phyloP scores from a whole-genome alignment of 2,329 filamentous ascomycete species.

The Neofusicoccum sp. region DNA sequence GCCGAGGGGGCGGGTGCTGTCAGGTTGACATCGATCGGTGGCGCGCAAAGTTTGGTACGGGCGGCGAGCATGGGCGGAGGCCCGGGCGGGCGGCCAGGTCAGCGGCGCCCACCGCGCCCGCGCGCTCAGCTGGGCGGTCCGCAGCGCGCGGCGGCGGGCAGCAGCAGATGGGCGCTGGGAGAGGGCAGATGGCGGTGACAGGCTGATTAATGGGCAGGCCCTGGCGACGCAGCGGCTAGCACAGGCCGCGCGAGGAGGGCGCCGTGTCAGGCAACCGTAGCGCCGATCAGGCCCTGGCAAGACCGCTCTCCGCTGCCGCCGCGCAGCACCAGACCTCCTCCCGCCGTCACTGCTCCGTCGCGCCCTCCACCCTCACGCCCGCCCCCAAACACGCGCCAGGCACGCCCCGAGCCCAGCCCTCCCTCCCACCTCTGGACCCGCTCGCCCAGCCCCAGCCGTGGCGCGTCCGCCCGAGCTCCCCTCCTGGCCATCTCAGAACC shows the following conservation, averaged over 20 bases:
- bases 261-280: no score
- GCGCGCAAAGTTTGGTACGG: background rate
- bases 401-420: background rate
- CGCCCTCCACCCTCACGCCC: background rate
- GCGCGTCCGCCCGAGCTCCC: conserved; percentile 11
- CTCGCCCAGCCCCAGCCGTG: conserved; percentile 3
- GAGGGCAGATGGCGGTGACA: conserved; percentile 6
- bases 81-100: background rate
- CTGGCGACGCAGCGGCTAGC: background rate
- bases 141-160: background rate
- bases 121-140: background rate
- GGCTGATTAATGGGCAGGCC: background rate
- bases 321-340: background rate
- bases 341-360: background rate
- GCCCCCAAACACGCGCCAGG: background rate
- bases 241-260: conserved; percentile 7
- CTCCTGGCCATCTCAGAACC: conserved; percentile 16
- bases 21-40: background rate
- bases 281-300: conserved; percentile 1
- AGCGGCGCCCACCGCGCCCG: background rate
- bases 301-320: conserved; percentile 11
- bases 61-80: background rate
- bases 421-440: background rate
- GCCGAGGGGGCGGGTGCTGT: background rate
- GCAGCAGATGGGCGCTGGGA: background rate